Base-by-base conservation (phyloP, 2,329 filamentous ascomycete species). In the Claviceps paspali region DNA sequence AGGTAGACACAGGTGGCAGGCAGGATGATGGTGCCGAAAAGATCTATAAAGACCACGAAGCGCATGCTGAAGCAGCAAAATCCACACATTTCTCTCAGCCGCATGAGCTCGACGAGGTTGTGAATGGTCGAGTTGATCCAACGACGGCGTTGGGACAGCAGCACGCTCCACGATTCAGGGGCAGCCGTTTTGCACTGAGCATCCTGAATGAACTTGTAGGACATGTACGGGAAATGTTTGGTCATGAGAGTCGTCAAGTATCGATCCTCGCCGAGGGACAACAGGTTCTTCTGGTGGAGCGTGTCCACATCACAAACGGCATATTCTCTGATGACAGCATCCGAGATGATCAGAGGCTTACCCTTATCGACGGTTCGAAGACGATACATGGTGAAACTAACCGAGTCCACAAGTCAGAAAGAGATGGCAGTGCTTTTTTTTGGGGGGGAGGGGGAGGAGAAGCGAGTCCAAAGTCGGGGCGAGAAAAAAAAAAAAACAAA, bases 51-150 rank as follows among this genome's bases (percentile, higher is more conserved):
- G 46, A 96, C 91, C 45, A 96, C 75, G 51, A 96, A 95, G 44
- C 88, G 79, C 88, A 96, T 96, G 44, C 82, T 86, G 68, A 96
- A 96, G 63, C 83, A 94, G 64, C 91, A 98, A 76, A 98, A 98
- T 47, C 91, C 91, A 54, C 91, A 98, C 59, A 98, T 79, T 52
- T 98, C 86, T 57, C 87, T 81, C 33, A 98, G 70, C 50, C 80
- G 80, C 55, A 94, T 79, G 52, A 98, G 66, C 58, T 98, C 91
- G 19, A 80, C 82, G 53, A 98, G 61, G 56, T 98, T 98, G 68
- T 98, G 91, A 43, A 98, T 81, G 8, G 91, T 98, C 1, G 91
- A 96, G 64, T 98, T 98, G 60, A 98, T 98, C 91, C 91, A 98
- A 56, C 91, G 82, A 67, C 91, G 86, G 69, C 91, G 79, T 57